Evolutionary conservation across 768 basidiomycete species (phyloP).

Genomic region (Lactifluus subvellereus): DNA sequence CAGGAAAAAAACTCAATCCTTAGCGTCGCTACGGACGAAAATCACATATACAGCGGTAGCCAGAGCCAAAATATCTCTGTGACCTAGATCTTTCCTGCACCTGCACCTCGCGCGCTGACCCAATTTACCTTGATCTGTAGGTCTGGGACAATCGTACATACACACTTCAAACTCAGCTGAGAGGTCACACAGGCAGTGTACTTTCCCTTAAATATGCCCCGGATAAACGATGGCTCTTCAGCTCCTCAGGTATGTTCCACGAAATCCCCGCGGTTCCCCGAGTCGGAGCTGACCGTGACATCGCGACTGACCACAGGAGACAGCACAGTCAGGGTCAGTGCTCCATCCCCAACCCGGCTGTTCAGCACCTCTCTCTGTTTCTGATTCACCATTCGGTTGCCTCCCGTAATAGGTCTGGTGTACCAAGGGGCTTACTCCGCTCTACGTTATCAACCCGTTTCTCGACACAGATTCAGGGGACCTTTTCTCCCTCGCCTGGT

Average conservation of each 20-base stretch:
- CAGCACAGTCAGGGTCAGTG: conserved; percentile 74
- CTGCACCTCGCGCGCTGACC: not conserved
- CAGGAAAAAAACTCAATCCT: conserved; percentile 16
- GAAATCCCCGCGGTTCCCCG: not conserved
- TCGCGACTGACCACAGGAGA: conserved; percentile 49
- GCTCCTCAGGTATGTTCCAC: conserved; percentile 64
- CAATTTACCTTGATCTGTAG: conserved; percentile 36
- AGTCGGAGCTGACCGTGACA: not conserved
- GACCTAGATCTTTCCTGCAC: not conserved
- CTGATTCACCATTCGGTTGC: not conserved
- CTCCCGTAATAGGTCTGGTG: conserved; percentile 64
- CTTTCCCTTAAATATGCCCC: conserved; percentile 70
- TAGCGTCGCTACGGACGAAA: conserved; percentile 16
- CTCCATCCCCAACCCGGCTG: not conserved
- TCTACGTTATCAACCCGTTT: conserved; percentile 75
- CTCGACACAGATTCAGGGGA: conserved; percentile 80
- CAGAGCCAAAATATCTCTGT: conserved; percentile 23
- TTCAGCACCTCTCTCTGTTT: not conserved
- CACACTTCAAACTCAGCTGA: conserved; percentile 58
- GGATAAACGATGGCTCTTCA: conserved; percentile 82
- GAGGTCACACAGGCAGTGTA: conserved; percentile 81
- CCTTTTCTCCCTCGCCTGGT: conserved; percentile 82
- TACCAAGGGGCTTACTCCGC: conserved; percentile 53
- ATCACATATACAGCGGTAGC: conserved; percentile 25
- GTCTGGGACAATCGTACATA: conserved; percentile 81